Evolutionary conservation across 345 rosid genomes (phyloP).

Genomic region (Eucalyptus tenuipes): DNA sequence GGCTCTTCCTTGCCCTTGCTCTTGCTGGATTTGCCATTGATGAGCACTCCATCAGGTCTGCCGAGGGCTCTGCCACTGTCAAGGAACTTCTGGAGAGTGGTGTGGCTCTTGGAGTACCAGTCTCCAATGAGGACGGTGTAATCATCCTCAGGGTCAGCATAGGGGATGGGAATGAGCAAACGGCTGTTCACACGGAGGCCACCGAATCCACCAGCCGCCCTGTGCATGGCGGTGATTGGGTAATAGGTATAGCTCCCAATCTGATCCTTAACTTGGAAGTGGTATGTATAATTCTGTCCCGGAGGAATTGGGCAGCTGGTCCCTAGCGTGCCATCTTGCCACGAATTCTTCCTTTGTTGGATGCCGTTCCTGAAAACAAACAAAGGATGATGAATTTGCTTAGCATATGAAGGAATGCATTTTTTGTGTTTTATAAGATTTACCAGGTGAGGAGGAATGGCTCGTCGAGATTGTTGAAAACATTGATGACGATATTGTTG

Average conservation of each 20-base stretch:
- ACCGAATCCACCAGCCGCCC: not conserved
- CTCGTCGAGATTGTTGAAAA: constrained; percentile 6
- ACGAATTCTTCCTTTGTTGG: constrained; percentile 7
- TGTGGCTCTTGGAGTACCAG: constrained; percentile 7
- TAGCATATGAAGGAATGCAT: not conserved
- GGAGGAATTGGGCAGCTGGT: constrained; percentile 15
- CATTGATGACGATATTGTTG: constrained; percentile 7
- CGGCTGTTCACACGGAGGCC: constrained; percentile 4
- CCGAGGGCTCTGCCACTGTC: constrained; percentile 3
- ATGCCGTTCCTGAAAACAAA: not conserved
- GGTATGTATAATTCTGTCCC: constrained; percentile 4
- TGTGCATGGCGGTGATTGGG: constrained; percentile 1
- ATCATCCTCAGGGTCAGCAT: constrained; percentile 5
- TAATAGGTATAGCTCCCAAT: constrained; percentile 9
- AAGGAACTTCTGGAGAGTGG: not conserved
- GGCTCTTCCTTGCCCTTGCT: not conserved
- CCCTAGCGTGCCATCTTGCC: constrained; percentile 11
- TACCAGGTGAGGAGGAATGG: constrained; percentile 3
- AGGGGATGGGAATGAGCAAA: constrained; percentile 1
- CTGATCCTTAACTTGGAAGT: constrained; percentile 18
- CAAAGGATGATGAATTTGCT: not conserved
- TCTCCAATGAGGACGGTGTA: constrained; percentile 3
- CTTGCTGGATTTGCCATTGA: constrained; percentile 1
- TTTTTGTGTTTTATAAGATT: not conserved
- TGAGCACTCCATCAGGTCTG: constrained; percentile 6